These are phyloP conservation scores for Magnolia kwangsiensis DNA, from an alignment of 164 flowering plant genomes.

Conservation along the genomic window DNA sequence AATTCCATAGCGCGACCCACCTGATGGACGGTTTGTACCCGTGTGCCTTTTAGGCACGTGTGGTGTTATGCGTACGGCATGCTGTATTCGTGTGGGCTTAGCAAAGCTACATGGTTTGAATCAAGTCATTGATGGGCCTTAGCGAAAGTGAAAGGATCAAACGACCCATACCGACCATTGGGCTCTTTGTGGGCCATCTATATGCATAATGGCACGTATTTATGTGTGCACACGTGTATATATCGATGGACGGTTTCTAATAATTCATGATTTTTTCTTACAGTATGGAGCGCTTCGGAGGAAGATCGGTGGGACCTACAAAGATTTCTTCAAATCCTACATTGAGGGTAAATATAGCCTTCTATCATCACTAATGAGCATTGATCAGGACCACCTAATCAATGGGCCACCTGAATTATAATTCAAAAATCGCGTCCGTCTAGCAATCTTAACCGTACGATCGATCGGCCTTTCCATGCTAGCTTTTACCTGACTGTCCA, in stretches of 20 bases:
- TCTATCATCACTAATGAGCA: background rate
- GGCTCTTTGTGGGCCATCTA: too few species aligned
- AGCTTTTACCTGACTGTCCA: too few species aligned
- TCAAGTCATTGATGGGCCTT: background rate
- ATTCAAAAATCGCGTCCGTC: background rate
- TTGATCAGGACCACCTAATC: background rate
- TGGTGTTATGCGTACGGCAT: too few species aligned
- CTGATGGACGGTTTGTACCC: too few species aligned
- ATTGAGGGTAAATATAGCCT: constrained; percentile 52
- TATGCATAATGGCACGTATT: background rate
- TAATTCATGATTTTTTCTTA: background rate
- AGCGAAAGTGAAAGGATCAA: background rate
- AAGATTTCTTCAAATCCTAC: constrained; percentile 96
- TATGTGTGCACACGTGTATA: background rate
- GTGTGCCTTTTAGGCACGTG: background rate
- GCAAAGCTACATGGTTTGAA: background rate
- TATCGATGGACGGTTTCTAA: background rate
- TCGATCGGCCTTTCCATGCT: too few species aligned
- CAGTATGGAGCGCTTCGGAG: constrained; percentile 96
- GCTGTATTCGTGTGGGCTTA: background rate
- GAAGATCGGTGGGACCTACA: constrained; percentile 95
- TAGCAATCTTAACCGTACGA: too few species aligned
- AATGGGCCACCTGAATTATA: background rate
- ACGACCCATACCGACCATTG: background rate
- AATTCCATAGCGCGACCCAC: too few species aligned